Conservation (phyloP, 805 yeast species). For the Lachancea dasiensis region DNA sequence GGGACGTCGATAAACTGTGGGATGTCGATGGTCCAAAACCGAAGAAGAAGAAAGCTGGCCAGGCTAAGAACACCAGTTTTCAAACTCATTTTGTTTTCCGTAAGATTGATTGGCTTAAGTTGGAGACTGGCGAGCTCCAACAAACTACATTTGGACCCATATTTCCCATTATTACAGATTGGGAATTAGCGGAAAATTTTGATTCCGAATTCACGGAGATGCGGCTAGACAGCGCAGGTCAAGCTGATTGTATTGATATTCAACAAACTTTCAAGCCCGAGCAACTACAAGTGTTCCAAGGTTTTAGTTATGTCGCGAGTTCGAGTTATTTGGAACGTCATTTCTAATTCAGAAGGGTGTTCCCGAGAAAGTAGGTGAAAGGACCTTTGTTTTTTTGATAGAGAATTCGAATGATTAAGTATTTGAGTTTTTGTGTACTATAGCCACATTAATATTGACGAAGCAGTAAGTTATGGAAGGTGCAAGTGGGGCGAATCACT, state of each 20-base stretch:
- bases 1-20: constrained; percentile 53
- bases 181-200: constrained; percentile 79
- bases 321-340: constrained; percentile 32
- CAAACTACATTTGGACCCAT: constrained; percentile 61
- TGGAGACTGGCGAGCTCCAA: constrained; percentile 44
- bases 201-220: constrained; percentile 71
- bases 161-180: constrained; percentile 75
- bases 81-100: constrained; percentile 71
- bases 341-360: too few relatives aligned
- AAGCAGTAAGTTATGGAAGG: too few relatives aligned
- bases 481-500: too few relatives aligned
- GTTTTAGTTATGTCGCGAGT: constrained; percentile 35
- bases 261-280: constrained; percentile 6
- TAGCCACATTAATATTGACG: too few relatives aligned
- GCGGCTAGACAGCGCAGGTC: constrained; percentile 37
- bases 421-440: too few relatives aligned
- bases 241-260: constrained; percentile 13
- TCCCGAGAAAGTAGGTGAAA: too few relatives aligned
- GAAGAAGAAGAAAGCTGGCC: constrained; percentile 27
- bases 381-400: too few relatives aligned
- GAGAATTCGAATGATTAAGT: too few relatives aligned
- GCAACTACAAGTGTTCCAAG: constrained; percentile 29
- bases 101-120: constrained; percentile 59
- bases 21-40: constrained; percentile 26
- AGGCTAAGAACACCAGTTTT: constrained; percentile 33